phyloP scores from a whole-genome alignment of 345 rosid genomes.

The Aquilaria sinensis region DNA sequence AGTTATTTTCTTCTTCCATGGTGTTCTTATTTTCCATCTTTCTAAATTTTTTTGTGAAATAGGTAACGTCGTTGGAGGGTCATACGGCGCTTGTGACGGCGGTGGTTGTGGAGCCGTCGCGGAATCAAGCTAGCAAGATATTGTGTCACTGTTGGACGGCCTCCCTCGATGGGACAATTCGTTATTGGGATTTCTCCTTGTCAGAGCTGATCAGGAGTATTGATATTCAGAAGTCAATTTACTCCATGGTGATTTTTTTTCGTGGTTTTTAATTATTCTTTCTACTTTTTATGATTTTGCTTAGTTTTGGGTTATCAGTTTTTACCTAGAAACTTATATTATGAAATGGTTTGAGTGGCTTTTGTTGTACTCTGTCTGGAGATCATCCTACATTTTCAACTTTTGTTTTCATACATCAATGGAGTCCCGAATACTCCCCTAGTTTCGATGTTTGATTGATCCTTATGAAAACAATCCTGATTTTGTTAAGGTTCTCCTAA shows the following conservation, averaged over 20 bases:
- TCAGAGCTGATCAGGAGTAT: constrained; percentile 74
- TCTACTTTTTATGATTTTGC: neutral
- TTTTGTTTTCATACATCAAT: too few relatives aligned
- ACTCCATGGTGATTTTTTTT: constrained; percentile 54
- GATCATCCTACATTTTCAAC: too few relatives aligned
- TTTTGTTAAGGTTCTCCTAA: too few relatives aligned
- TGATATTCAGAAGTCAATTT: constrained; percentile 48
- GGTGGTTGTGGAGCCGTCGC: constrained; percentile 65
- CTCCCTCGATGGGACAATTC: constrained; percentile 84
- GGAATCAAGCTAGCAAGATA: constrained; percentile 42
- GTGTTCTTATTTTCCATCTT: neutral
- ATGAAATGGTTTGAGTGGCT: neutral
- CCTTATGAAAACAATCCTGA: too few relatives aligned
- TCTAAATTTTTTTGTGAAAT: neutral
- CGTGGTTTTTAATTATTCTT: neutral
- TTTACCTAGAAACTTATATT: neutral
- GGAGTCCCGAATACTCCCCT: too few relatives aligned
- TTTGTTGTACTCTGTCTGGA: too few relatives aligned
- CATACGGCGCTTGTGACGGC: constrained; percentile 73
- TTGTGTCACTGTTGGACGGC: constrained; percentile 90
- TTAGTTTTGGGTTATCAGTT: too few relatives aligned
- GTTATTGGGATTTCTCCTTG: constrained; percentile 81
- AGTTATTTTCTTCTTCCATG: neutral
- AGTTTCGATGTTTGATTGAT: too few relatives aligned
- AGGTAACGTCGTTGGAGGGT: constrained; percentile 76